Evolutionary conservation across 352 stramenopile species (phyloP), one percentile per base, ranked within the genome.

Genomic region (Phytopythium montanum): DNA sequence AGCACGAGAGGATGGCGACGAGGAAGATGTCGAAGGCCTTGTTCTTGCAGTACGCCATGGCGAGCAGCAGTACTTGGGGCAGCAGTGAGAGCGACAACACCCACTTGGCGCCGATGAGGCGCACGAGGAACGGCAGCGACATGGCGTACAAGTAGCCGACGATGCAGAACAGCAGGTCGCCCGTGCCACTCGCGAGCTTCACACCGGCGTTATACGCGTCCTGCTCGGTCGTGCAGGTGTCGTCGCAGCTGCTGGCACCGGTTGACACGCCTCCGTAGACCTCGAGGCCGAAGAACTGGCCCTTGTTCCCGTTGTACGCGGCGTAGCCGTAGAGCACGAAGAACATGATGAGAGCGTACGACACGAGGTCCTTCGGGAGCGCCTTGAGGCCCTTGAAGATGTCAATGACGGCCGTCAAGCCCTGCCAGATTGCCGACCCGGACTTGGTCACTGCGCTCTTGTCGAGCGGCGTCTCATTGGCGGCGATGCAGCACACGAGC

Each of bases 271-370:
- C 78, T 5, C 62, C 69, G 44, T 78, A 72, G 1, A 83, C 73
- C 55, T 66, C 65, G 34, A 79, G 62, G 5, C 73, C 73, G 45
- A 79, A 82, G 60, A 86, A 88, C 65, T 86, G 73, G 0, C 78
- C 75, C 58, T 88, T 88, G 62, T 74, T 80, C n/a, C 73, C 73
- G 54, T 83, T 86, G 69, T 88, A 88, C 10, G 76, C 71, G 14
- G 73, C 83, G 66, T 73, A 88, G 13, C 79, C 74, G 49, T 88
- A 88, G 51, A 72, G 48, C 21, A 70, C 60, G 45, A 75, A 75
- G 58, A 84, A 77, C 54, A 85, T 73, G 46, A 88, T 68, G 44
- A 69, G 50, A 14, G 61, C 64, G 45, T 80, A 88, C 12, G 78
- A 46, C 5, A 64, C 66, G 18, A 87, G 62, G 31, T 68, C 61